Conservation (phyloP, 2,329 filamentous ascomycete genomes). For the Penicillium sp. region DNA sequence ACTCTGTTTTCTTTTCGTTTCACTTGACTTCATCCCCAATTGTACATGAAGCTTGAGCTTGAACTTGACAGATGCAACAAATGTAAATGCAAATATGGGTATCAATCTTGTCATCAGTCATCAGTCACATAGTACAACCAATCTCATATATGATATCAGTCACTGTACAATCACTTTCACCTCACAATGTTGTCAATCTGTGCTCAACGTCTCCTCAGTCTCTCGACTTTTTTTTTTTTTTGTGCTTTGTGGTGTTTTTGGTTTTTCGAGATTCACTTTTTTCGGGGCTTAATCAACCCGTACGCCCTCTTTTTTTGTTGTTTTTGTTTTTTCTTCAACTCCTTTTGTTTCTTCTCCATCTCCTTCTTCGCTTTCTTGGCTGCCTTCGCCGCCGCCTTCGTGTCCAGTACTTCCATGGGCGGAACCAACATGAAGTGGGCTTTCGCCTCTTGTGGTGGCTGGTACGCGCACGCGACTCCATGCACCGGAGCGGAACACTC, state of each 20-base stretch:
- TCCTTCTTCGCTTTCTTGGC: not conserved
- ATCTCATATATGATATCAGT: too few relatives aligned
- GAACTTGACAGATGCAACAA: not conserved
- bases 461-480: not conserved
- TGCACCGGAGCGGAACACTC: not conserved
- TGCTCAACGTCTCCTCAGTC: too few relatives aligned
- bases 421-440: not conserved
- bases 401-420: not conserved
- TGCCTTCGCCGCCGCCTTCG: not conserved
- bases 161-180: too few relatives aligned
- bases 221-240: too few relatives aligned
- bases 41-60: not conserved
- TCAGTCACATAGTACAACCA: too few relatives aligned
- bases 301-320: not conserved
- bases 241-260: too few relatives aligned
- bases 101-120: too few relatives aligned
- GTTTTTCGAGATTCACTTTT: too few relatives aligned
- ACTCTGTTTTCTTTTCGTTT: not conserved
- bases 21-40: not conserved
- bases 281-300: not conserved
- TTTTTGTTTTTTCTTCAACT: not conserved
- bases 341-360: not conserved
- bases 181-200: too few relatives aligned
- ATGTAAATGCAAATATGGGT: too few relatives aligned
- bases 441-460: not conserved